Evolutionary conservation across 306 rosid species (phyloP).

Genomic region (Glycine latifolia): DNA sequence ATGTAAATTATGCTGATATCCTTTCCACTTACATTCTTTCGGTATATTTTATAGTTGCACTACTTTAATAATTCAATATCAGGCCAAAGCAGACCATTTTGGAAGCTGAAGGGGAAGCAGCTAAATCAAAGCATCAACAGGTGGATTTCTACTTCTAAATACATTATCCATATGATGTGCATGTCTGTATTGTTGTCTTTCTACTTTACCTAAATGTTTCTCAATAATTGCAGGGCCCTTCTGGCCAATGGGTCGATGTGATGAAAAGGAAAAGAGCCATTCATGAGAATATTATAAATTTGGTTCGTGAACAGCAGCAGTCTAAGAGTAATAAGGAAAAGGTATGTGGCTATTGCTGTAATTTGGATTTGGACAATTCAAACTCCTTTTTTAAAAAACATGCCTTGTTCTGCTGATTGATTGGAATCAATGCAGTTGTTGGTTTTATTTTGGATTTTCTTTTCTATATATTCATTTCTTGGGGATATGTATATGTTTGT

Average conservation of each 20-base stretch:
- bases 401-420: not conserved
- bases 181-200: slow-evolving; percentile 1
- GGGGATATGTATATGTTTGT: not conserved
- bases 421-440: slow-evolving; percentile 16
- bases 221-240: slow-evolving; percentile 67
- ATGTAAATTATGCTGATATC: slow-evolving; percentile 6
- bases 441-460: slow-evolving; percentile 16
- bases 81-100: slow-evolving; percentile 94
- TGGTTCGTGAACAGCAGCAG: slow-evolving; percentile 67
- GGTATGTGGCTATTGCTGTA: slow-evolving; percentile 52
- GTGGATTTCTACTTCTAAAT: too few species aligned
- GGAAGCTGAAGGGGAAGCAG: slow-evolving; percentile 95
- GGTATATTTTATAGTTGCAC: slow-evolving; percentile 27
- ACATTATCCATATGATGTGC: not conserved
- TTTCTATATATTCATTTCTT: slow-evolving; percentile 30
- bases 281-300: slow-evolving; percentile 77
- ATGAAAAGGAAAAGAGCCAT: slow-evolving; percentile 94
- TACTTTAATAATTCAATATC: slow-evolving; percentile 39
- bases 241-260: slow-evolving; percentile 85
- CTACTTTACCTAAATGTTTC: slow-evolving; percentile 36
- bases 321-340: slow-evolving; percentile 54
- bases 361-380: slow-evolving; percentile 28
- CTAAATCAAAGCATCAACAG: slow-evolving; percentile 69
- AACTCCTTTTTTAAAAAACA: not conserved
- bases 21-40: slow-evolving; percentile 23